A percentile compares a stretch with the other conserved stretches of the same genome.
phyloP scores from a whole-genome alignment of 441 rosid genomes.

The Gossypium davidsonii region DNA sequence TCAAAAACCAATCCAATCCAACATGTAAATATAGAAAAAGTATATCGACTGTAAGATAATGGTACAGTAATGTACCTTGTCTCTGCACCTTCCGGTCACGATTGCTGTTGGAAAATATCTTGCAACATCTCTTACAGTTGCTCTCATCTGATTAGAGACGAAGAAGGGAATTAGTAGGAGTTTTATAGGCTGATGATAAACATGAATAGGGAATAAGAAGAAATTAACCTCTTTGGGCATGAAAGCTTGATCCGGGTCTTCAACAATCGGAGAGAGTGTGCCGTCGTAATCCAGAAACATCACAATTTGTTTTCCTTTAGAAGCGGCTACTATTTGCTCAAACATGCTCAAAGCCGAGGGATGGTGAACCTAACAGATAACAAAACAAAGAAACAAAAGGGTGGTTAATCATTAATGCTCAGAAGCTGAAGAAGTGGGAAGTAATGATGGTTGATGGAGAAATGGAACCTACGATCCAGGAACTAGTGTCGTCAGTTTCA shows the following conservation, averaged over 20 bases:
- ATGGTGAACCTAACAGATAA: constrained; percentile 33
- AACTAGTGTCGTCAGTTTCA: constrained; percentile 27
- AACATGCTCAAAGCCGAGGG: constrained; percentile 57
- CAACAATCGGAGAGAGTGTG: constrained; percentile 60
- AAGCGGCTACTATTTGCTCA: constrained; percentile 38
- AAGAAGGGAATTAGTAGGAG: not conserved
- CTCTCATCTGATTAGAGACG: constrained; percentile 39
- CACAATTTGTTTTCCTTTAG: constrained; percentile 48
- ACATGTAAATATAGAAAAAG: not conserved
- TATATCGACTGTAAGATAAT: not conserved
- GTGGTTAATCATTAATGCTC: not conserved
- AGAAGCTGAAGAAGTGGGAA: not conserved
- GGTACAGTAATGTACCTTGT: constrained; percentile 44
- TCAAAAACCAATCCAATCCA: not conserved
- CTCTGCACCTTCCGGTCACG: constrained; percentile 60
- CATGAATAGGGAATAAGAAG: constrained; percentile 2
- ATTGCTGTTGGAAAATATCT: constrained; percentile 62
- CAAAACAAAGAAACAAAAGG: not conserved
- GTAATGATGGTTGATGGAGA: not conserved
- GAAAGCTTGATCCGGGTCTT: constrained; percentile 61
- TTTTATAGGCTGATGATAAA: not conserved
- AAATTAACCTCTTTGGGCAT: constrained; percentile 44
- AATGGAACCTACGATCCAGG: constrained; percentile 45
- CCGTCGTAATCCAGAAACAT: constrained; percentile 74
- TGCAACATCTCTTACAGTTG: constrained; percentile 47